Conservation (phyloP, 176 grass and related monocot species). For the Carex littledalei region DNA sequence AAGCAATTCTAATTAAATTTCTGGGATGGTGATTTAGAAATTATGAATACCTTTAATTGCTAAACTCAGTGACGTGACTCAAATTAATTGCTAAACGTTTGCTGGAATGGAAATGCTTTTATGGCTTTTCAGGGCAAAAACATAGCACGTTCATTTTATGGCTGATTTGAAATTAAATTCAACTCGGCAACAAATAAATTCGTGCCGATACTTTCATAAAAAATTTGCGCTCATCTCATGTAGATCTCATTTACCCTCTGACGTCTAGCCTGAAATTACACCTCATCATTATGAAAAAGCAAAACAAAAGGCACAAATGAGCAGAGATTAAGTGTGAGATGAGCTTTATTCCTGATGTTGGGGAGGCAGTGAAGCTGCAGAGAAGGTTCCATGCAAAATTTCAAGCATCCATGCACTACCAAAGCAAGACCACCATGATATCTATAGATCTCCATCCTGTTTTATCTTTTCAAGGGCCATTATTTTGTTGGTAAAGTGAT, state of each 20-base stretch:
- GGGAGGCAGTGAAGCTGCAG: slow-evolving; percentile 31
- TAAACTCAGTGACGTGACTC: too few species aligned
- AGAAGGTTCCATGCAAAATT: slow-evolving; percentile 36
- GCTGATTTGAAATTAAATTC: background rate
- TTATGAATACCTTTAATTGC: too few species aligned
- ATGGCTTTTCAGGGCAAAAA: background rate
- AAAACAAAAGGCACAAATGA: background rate
- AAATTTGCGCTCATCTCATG: background rate
- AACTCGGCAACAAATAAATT: background rate
- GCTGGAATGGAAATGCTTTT: too few species aligned
- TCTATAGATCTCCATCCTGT: background rate
- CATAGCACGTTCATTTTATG: background rate
- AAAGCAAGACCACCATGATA: slow-evolving; percentile 31
- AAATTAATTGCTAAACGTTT: too few species aligned
- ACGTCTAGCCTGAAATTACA: background rate
- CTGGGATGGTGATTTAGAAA: too few species aligned
- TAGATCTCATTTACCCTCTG: background rate
- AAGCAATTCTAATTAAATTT: too few species aligned
- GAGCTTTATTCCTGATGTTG: slow-evolving; percentile 17
- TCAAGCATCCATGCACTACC: slow-evolving; percentile 25
- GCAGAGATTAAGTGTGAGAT: background rate
- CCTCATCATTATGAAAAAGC: slow-evolving; percentile 3
- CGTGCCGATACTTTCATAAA: background rate
- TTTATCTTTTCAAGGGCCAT: slow-evolving; percentile 4
- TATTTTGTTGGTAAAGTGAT: slow-evolving; percentile 4